Evolutionary conservation across 2,329 filamentous ascomycete genomes (phyloP).

Genomic region (Pseudopithomyces maydicus): DNA sequence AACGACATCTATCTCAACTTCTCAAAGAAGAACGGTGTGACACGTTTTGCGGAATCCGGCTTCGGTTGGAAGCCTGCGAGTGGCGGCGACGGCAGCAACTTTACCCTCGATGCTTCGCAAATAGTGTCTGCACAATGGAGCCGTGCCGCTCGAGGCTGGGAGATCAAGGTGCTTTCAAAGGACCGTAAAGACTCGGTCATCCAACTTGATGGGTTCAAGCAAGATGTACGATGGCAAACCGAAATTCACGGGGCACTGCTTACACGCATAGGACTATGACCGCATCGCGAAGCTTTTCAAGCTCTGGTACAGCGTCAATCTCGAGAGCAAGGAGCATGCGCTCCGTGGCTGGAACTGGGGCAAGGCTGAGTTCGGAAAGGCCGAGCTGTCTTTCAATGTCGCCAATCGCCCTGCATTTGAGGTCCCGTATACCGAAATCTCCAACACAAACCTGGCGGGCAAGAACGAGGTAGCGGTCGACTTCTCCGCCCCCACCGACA

Average conservation of each 20-base stretch:
- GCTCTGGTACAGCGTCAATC: constrained; percentile 93
- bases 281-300: constrained; percentile 92
- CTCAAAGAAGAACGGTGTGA: constrained; percentile 89
- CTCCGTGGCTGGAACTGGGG: constrained; percentile 99
- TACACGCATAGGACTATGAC: constrained; percentile 74
- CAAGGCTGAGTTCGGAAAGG: constrained; percentile 94
- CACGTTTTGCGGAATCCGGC: constrained; percentile 91
- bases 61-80: constrained; percentile 92
- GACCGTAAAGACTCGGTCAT: constrained; percentile 73
- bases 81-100: constrained; percentile 76
- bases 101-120: constrained; percentile 87
- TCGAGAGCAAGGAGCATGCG: constrained; percentile 93
- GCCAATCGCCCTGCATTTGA: constrained; percentile 97
- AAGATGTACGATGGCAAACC: constrained; percentile 62
- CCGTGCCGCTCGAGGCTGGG: constrained; percentile 86
- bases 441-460: constrained; percentile 95
- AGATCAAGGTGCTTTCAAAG: constrained; percentile 87
- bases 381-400: constrained; percentile 94
- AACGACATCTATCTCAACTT: constrained; percentile 97
- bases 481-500: constrained; percentile 77
- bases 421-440: constrained; percentile 95
- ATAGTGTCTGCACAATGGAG: constrained; percentile 93
- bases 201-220: constrained; percentile 92
- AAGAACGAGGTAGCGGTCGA: constrained; percentile 98
- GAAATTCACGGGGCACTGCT: constrained; percentile 4